Conservation (phyloP, 768 basidiomycete species). For the Kwoniella sp. region DNA sequence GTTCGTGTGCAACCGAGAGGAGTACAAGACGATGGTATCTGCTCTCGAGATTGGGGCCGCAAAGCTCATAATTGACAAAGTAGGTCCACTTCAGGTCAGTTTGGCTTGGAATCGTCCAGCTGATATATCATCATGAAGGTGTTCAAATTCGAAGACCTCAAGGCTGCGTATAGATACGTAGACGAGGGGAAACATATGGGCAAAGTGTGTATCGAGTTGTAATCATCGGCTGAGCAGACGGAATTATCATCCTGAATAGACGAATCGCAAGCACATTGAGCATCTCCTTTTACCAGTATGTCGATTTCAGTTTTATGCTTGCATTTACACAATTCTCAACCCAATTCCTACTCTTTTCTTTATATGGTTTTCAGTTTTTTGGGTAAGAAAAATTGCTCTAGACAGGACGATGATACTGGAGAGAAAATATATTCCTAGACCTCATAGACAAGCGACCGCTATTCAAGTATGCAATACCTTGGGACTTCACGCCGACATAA, state of each 20-base stretch:
- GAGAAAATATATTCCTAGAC: too few relatives aligned
- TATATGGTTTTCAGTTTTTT: too few relatives aligned
- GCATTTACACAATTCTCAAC: background rate
- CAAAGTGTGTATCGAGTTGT: slow-evolving; percentile 57
- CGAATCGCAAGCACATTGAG: too few relatives aligned
- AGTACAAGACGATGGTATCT: slow-evolving; percentile 65
- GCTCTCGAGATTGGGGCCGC: slow-evolving; percentile 61
- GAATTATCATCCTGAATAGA: too few relatives aligned
- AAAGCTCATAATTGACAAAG: slow-evolving; percentile 63
- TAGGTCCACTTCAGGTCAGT: slow-evolving; percentile 50
- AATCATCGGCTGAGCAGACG: too few relatives aligned
- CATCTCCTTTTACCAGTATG: too few relatives aligned
- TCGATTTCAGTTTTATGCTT: background rate
- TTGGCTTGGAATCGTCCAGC: background rate
- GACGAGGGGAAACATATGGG: slow-evolving; percentile 66
- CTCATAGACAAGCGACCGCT: too few relatives aligned
- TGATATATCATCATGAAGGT: slow-evolving; percentile 10
- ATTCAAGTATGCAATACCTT: too few relatives aligned
- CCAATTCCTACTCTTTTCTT: too few relatives aligned
- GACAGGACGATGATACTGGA: too few relatives aligned
- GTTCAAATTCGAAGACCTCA: slow-evolving; percentile 64
- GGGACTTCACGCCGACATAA: too few relatives aligned
- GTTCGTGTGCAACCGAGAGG: slow-evolving; percentile 58
- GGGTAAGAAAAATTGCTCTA: too few relatives aligned
- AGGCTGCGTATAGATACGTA: slow-evolving; percentile 63